A percentile compares a stretch with the other conserved stretches of the same genome.
Conservation (phyloP, 2,329 filamentous ascomycete species). For the Alternaria dauci region DNA sequence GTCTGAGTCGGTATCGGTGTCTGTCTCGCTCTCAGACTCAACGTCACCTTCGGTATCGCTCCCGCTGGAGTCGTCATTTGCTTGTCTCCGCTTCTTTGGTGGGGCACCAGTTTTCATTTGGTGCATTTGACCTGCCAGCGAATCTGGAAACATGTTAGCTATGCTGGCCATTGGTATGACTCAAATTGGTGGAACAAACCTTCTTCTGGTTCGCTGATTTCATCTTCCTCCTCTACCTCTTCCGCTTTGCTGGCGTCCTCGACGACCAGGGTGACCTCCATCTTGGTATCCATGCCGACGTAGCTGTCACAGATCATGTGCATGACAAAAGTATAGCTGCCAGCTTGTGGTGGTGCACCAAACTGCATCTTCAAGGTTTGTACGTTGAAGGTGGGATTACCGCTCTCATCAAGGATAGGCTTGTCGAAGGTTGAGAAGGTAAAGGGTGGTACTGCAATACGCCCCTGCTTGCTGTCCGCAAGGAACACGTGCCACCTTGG, state of each 20-base stretch:
- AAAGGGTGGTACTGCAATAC: constrained; percentile 95
- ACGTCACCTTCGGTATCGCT: constrained; percentile 71
- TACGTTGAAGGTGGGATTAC: constrained; percentile 90
- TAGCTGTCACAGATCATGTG: constrained; percentile 95
- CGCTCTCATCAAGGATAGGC: constrained; percentile 79
- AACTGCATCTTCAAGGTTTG: constrained; percentile 98
- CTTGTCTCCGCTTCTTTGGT: constrained; percentile 66
- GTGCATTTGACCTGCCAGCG: constrained; percentile 89
- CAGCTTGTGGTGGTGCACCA: constrained; percentile 88
- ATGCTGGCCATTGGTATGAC: constrained; percentile 1
- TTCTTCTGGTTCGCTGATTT: constrained; percentile 97
- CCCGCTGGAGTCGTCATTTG: constrained; percentile 68
- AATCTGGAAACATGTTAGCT: constrained; percentile 66
- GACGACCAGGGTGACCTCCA: constrained; percentile 87
- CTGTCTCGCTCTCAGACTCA: constrained; percentile 60
- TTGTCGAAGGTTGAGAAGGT: constrained; percentile 94
- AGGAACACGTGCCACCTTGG: constrained; percentile 96
- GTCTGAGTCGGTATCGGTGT: constrained; percentile 54
- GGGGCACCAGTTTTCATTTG: constrained; percentile 75
- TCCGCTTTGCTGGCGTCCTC: constrained; percentile 88
- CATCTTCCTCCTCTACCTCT: constrained; percentile 83
- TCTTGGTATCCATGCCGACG: constrained; percentile 89
- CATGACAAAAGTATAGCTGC: constrained; percentile 94
- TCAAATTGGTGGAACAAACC: constrained; percentile 67
- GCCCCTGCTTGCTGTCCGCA: constrained; percentile 90